Evolutionary conservation across 331 rosid species (phyloP), one percentile per base, ranked within the genome.

Genomic region (Pyrus hybrid): DNA sequence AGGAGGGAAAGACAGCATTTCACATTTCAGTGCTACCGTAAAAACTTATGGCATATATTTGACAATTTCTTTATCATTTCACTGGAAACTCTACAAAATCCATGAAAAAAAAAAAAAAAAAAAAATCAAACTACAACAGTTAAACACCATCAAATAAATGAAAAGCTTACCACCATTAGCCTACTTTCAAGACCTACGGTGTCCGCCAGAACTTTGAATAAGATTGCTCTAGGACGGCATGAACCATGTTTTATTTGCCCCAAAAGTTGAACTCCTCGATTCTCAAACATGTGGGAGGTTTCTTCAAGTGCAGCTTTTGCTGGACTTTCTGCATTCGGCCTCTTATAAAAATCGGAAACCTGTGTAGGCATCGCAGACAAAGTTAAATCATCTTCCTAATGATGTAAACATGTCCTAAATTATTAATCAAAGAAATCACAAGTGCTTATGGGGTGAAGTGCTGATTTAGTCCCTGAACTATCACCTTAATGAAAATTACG

Each of bases 171-270:
- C 99, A 88, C 93, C 88, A 88, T 78, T 45, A 95, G 91, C 75
- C 83, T 88, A 79, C 99, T 89, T 84, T 92, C 98, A 78, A 95
- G 98, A 60, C 97, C 98, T 20, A 95, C 93, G 82, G 97, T 78
- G 83, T 95, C 99, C 21, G 98, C 98, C 65, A 95, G 84, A 77
- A 82, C 97, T 88, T 95, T 95, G 81, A 95, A 95, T 81, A 95
- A 89, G 78, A 95, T 87, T 58, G 98, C 97, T 58, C 98, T 89
- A 69, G 97, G 93, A 62, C 93, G 93, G 85, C 99, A 92, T 64
- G 98, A 92, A 79, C 99, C 99, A 47, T 92, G 87, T 79, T 76
- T 93, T 83, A 95, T 90, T 86, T 95, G 96, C 83, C 99, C 99
- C 72, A 95, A 88, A 73, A 95, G 82, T 81, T 92, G 99, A 63